phyloP scores from a whole-genome alignment of 306 rosid species.

The Quercus suber region DNA sequence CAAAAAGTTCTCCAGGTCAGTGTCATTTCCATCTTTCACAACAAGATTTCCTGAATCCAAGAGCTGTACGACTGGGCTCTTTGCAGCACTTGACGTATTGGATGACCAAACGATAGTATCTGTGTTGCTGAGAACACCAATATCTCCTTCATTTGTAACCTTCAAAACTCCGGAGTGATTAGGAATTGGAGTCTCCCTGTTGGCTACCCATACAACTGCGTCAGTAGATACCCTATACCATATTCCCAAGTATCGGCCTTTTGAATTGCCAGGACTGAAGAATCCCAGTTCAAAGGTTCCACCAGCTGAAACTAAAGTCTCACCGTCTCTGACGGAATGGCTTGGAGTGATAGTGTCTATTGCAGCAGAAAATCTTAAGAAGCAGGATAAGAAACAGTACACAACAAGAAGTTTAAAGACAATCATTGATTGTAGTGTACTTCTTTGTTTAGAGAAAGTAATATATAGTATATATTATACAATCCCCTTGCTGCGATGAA shows the following conservation, averaged over 20 bases:
- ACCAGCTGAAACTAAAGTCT: slow-evolving; percentile 36
- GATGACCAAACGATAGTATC: slow-evolving; percentile 11
- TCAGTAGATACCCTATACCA: slow-evolving; percentile 43
- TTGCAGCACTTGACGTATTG: background rate
- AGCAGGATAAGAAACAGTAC: background rate
- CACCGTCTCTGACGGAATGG: slow-evolving; percentile 31
- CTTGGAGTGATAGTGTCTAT: slow-evolving; percentile 24
- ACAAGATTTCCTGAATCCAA: slow-evolving; percentile 40
- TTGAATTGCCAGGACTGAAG: slow-evolving; percentile 50
- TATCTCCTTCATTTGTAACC: slow-evolving; percentile 20
- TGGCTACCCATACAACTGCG: slow-evolving; percentile 62
- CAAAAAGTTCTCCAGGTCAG: background rate
- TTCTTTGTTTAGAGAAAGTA: no score
- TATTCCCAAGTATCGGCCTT: slow-evolving; percentile 47
- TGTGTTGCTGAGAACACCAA: slow-evolving; percentile 26
- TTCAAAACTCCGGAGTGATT: slow-evolving; percentile 28
- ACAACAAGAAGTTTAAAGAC: background rate
- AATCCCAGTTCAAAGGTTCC: slow-evolving; percentile 53
- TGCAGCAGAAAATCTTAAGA: slow-evolving; percentile 13
- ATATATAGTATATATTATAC: no score
- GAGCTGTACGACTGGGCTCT: slow-evolving; percentile 22
- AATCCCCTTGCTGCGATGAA: no score
- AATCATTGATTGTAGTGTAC: no score
- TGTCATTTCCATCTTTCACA: slow-evolving; percentile 11
- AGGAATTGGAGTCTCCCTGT: slow-evolving; percentile 29